Evolutionary conservation across 345 rosid genomes (phyloP), one percentile per base, ranked within the genome.

Genomic region (Ailanthus altissimus): DNA sequence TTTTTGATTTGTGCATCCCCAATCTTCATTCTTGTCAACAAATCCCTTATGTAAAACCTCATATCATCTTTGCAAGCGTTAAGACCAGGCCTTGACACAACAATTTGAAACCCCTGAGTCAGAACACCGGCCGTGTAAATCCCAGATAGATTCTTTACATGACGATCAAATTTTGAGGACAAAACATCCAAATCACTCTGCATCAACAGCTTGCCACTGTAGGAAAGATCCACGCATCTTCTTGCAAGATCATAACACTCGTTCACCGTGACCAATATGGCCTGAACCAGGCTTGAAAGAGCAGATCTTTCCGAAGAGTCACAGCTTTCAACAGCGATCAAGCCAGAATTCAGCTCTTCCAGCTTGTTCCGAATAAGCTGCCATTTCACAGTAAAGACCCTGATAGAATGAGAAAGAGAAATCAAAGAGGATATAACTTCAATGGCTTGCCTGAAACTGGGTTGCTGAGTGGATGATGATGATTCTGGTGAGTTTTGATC

Each of bases 181-280:
- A 92, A 67, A 5, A 89, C 83, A 78, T 96, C 98, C 72, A 96
- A 83, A 83, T 93, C 94, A 73, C 98, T 93, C 86, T 96, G 98
- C 99, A 96, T 96, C 88, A 93, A 80, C 20, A 96, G 97, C 93
- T 93, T 93, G 21, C 99, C 99, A 67, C 88, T 85, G 87, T 84
- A 93, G 8, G 93, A 85, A 70, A 89, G 84, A 84, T 90, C 90
- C 73, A 89, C 80, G 72, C 99, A 96, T 18, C 88, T 81, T 60
- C 89, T 81, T 9, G 94, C 98, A 56, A 92, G 94, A 83, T 86
- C 91, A 78, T 58, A 75, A 53, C 93, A 86, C 60, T 87, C 90
- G 23, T 74, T 79, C 20, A 84, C 81, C 12, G 97, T 83, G 56
- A 38, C 78, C 42, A 85, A 68, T 12, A 89, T 78, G 57, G 88